These are phyloP conservation scores for Cymbidium sinense DNA, from an alignment of 106 monocot genomes.

Conservation along the genomic window DNA sequence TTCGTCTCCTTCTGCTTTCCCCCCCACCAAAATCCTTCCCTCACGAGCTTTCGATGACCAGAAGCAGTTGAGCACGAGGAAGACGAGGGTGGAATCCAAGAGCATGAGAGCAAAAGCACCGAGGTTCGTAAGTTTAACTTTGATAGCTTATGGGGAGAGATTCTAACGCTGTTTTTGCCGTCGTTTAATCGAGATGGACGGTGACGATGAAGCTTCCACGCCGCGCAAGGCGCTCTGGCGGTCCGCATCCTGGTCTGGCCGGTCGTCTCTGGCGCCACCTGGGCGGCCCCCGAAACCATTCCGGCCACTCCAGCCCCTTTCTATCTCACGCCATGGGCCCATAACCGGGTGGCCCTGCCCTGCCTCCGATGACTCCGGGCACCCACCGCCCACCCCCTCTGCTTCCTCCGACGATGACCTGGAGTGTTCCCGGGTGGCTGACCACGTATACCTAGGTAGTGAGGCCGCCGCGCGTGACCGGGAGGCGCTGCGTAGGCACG, in stretches of 20 bases:
- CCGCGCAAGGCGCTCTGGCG: slow-evolving; percentile 27
- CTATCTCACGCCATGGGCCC: slow-evolving; percentile 8
- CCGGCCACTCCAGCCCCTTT: slow-evolving; percentile 26
- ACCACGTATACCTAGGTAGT: slow-evolving; percentile 66
- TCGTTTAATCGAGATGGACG: not conserved
- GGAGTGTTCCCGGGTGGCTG: slow-evolving; percentile 55
- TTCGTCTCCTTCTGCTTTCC: not conserved
- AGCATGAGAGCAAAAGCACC: not conserved
- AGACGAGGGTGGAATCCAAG: not conserved
- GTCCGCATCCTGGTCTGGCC: slow-evolving; percentile 54
- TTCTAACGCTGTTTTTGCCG: not conserved
- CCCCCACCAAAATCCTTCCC: not conserved
- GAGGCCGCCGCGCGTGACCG: slow-evolving; percentile 58
- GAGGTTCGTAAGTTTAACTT: not conserved
- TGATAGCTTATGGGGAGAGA: no score
- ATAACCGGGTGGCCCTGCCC: slow-evolving; percentile 30
- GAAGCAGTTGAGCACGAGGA: slow-evolving; percentile 1
- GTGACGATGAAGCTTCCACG: not conserved
- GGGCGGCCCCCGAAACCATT: slow-evolving; percentile 21
- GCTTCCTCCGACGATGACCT: slow-evolving; percentile 19
- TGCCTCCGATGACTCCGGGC: slow-evolving; percentile 27
- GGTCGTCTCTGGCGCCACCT: slow-evolving; percentile 3
- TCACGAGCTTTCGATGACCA: slow-evolving; percentile 5
- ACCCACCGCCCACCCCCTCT: slow-evolving; percentile 13
- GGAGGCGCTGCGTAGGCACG: slow-evolving; percentile 41